These are phyloP conservation scores for Monosporascus sp. DNA, from an alignment of 2,329 filamentous ascomycete species.

Conservation along the genomic window DNA sequence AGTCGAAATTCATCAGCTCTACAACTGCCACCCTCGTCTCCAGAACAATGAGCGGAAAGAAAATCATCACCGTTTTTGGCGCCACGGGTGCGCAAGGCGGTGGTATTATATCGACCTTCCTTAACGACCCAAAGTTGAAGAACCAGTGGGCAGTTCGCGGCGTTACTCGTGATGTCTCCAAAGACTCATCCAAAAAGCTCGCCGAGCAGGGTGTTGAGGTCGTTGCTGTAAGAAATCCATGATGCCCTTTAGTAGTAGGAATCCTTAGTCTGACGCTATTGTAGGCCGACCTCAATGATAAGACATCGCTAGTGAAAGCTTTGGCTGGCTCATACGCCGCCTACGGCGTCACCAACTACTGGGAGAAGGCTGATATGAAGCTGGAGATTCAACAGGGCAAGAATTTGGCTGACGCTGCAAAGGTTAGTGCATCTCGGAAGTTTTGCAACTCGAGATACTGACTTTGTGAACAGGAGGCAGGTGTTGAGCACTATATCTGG, in stretches of 20 bases:
- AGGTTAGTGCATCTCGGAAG: constrained; percentile 22
- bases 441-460: not conserved
- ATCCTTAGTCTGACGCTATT: constrained; percentile 2
- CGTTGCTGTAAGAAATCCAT: constrained; percentile 30
- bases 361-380: constrained; percentile 37
- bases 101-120: constrained; percentile 41
- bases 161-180: constrained; percentile 44
- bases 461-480: constrained; percentile 25
- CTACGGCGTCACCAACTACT: constrained; percentile 49
- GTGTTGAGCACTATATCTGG: constrained; percentile 40
- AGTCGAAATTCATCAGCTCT: too few species aligned
- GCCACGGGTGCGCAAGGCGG: constrained; percentile 56
- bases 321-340: constrained; percentile 43
- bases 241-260: not conserved
- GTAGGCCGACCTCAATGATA: constrained; percentile 45
- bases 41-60: constrained; percentile 18
- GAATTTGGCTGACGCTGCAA: constrained; percentile 40
- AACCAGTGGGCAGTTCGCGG: constrained; percentile 46
- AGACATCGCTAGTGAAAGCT: constrained; percentile 36
- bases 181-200: constrained; percentile 38
- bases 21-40: too few species aligned
- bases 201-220: constrained; percentile 43
- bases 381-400: constrained; percentile 41
- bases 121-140: constrained; percentile 33
- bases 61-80: constrained; percentile 50